Percentiles rank a stretch among this genome's conserved stretches.
Conservation (phyloP, 1,139 yeast genomes). For the Yamadazyma jaroonii region DNA sequence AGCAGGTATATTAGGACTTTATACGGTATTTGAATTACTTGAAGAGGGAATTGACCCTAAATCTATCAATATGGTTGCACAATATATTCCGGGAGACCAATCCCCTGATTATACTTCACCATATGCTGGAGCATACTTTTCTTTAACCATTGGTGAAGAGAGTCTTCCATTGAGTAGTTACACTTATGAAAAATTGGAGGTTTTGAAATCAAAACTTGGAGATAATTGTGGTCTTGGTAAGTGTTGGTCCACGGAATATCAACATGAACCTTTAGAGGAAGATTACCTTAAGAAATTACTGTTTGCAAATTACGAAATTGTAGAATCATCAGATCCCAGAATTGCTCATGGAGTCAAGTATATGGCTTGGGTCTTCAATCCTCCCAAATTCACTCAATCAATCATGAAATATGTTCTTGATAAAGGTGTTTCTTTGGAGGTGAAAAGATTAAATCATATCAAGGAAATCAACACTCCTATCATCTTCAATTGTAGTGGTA, state of each 20-base stretch:
- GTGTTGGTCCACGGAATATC: slow-evolving; percentile 6
- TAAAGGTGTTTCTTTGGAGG: slow-evolving; percentile 26
- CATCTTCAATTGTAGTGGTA: slow-evolving; percentile 70
- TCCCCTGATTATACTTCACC: slow-evolving; percentile 23
- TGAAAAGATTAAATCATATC: slow-evolving; percentile 46
- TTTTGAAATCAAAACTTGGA: slow-evolving; percentile 9
- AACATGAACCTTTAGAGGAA: neutral
- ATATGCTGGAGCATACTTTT: slow-evolving; percentile 23
- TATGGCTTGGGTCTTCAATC: slow-evolving; percentile 64
- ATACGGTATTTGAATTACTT: slow-evolving; percentile 21
- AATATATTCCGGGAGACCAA: slow-evolving; percentile 22
- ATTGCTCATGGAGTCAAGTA: slow-evolving; percentile 52
- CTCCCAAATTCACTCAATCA: slow-evolving; percentile 29
- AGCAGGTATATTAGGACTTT: slow-evolving; percentile 26
- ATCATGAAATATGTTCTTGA: slow-evolving; percentile 9
- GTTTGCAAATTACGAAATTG: slow-evolving; percentile 2
- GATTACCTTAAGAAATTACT: slow-evolving; percentile 1
- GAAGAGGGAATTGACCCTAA: slow-evolving; percentile 16
- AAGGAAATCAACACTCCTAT: slow-evolving; percentile 49
- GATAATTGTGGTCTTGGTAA: slow-evolving; percentile 6
- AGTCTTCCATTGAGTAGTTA: slow-evolving; percentile 9
- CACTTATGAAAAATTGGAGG: slow-evolving; percentile 16
- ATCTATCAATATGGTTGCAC: slow-evolving; percentile 17
- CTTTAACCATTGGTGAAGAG: slow-evolving; percentile 11
- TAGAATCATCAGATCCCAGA: slow-evolving; percentile 29